Conservation (phyloP, 345 rosid genomes). For the Iberis pinnata region DNA sequence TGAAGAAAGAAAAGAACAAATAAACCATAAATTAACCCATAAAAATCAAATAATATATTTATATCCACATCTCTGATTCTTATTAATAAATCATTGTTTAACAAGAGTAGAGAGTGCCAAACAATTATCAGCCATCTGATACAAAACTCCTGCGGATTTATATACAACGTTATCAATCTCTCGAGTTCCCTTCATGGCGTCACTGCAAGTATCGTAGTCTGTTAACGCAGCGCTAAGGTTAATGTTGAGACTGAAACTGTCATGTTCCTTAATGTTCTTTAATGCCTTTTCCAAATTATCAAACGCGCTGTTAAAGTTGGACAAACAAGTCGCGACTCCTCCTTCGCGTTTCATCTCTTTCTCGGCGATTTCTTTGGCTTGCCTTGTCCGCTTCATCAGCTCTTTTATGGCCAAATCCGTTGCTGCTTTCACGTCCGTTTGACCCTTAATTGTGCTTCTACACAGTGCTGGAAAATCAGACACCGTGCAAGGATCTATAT, state of each 20-base stretch:
- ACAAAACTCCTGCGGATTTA: conserved; percentile 28
- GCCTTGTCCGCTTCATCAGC: conserved; percentile 12
- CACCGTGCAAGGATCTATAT: conserved; percentile 19
- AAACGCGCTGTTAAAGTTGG: conserved; percentile 25
- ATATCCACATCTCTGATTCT: background rate
- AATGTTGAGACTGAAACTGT: conserved; percentile 25
- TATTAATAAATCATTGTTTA: conserved; percentile 12
- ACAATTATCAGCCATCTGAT: conserved; percentile 32
- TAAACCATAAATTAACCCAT: background rate
- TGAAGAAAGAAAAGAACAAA: conserved; percentile 3
- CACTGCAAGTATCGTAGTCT: conserved; percentile 31
- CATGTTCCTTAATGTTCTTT: conserved; percentile 25
- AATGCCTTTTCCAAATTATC: conserved; percentile 23
- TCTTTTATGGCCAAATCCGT: conserved; percentile 27
- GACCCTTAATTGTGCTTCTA: conserved; percentile 24
- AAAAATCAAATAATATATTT: background rate
- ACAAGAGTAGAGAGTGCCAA: conserved; percentile 33
- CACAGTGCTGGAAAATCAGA: conserved; percentile 17
- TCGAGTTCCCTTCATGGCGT: conserved; percentile 12
- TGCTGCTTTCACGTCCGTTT: conserved; percentile 20
- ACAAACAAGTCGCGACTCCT: conserved; percentile 29
- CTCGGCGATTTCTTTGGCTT: conserved; percentile 8
- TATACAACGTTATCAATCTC: conserved; percentile 8
- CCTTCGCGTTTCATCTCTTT: conserved; percentile 8
- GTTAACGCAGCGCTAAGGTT: conserved; percentile 34